Evolutionary conservation across 1,284 basidiomycete species (phyloP).

Genomic region (Cutaneotrichosporon spelunceum): DNA sequence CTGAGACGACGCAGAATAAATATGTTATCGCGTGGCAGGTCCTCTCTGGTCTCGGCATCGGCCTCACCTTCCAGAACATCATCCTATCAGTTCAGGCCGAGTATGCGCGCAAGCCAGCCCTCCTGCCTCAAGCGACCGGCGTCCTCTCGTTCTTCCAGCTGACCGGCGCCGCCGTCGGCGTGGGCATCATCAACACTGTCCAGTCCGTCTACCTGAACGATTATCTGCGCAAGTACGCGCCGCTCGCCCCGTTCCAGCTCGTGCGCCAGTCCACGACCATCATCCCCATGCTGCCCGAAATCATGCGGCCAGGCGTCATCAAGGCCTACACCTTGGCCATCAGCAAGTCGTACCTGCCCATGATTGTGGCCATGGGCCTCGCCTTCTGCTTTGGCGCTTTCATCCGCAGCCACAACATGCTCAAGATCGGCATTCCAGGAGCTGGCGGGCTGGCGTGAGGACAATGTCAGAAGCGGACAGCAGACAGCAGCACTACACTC

Average conservation of each 20-base stretch:
- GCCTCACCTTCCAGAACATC: constrained; percentile 44
- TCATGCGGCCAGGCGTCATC: constrained; percentile 47
- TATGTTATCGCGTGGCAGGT: constrained; percentile 55
- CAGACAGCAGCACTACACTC: not conserved
- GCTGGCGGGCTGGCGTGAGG: not conserved
- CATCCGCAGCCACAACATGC: constrained; percentile 52
- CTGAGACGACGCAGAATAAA: constrained; percentile 39
- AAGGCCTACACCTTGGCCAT: constrained; percentile 54
- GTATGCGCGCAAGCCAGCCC: constrained; percentile 40
- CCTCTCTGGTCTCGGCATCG: constrained; percentile 49
- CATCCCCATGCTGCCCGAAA: constrained; percentile 37
- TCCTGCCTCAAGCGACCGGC: constrained; percentile 45
- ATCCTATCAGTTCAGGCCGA: constrained; percentile 54
- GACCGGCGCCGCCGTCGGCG: constrained; percentile 52
- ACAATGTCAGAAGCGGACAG: not conserved
- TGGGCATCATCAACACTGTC: constrained; percentile 53
- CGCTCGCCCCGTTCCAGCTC: constrained; percentile 42
- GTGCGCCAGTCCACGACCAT: constrained; percentile 39
- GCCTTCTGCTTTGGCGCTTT: constrained; percentile 45
- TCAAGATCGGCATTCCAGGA: constrained; percentile 30
- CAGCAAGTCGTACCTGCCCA: constrained; percentile 52
- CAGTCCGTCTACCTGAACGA: constrained; percentile 43
- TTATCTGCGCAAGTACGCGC: constrained; percentile 32
- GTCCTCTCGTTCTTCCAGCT: constrained; percentile 52
- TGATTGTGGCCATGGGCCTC: constrained; percentile 49